These are phyloP conservation scores for Suillus luteus DNA, from an alignment of 768 basidiomycete species.

Conservation along the genomic window DNA sequence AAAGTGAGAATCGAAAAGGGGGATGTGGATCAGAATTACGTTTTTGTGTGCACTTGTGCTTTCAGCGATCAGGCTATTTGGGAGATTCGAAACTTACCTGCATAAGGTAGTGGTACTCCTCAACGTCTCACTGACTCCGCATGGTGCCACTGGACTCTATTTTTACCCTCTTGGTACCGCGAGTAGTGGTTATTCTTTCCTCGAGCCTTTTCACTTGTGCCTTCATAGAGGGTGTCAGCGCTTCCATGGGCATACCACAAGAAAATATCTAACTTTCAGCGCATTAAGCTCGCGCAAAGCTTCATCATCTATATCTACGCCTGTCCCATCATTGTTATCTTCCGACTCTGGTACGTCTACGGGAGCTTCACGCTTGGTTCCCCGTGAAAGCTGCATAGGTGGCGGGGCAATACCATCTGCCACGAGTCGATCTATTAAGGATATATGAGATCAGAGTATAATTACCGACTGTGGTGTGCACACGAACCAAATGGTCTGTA, in stretches of 20 bases:
- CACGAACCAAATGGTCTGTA: slow-evolving; percentile 15
- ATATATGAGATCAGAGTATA: not conserved
- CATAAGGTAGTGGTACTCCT: slow-evolving; percentile 4
- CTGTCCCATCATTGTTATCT: not conserved
- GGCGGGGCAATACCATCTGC: slow-evolving; percentile 10
- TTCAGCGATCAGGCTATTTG: not conserved
- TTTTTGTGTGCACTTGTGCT: not conserved
- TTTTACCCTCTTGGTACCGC: slow-evolving; percentile 15
- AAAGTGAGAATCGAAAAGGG: not conserved
- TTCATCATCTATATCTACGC: slow-evolving; percentile 9
- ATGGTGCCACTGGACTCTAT: slow-evolving; percentile 12
- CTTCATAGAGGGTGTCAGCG: slow-evolving; percentile 3
- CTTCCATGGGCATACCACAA: slow-evolving; percentile 22
- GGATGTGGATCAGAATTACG: not conserved
- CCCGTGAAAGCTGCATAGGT: slow-evolving; percentile 4
- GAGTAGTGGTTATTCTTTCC: slow-evolving; percentile 12
- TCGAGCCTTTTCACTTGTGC: slow-evolving; percentile 12
- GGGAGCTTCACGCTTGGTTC: slow-evolving; percentile 11
- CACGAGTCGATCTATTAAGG: slow-evolving; percentile 12
- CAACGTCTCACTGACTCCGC: slow-evolving; percentile 33
- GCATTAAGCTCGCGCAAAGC: slow-evolving; percentile 6
- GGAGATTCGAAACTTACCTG: not conserved
- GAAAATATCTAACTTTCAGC: slow-evolving; percentile 7
- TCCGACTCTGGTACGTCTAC: not conserved
- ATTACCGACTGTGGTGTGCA: not conserved